Evolutionary conservation across 1,284 basidiomycete species (phyloP).

Genomic region (Waitea zeae): DNA sequence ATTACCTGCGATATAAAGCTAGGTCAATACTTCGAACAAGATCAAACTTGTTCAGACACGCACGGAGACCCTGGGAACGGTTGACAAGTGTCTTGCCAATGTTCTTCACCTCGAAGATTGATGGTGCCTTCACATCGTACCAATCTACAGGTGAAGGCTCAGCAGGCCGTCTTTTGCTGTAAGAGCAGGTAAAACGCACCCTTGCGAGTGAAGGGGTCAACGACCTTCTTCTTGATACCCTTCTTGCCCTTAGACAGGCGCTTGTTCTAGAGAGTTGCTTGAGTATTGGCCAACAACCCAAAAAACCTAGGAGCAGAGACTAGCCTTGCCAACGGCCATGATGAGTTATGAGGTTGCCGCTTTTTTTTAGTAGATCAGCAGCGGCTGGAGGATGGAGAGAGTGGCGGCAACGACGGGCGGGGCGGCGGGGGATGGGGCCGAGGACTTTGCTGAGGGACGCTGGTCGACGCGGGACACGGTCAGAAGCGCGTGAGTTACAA

Average conservation of each 20-base stretch:
- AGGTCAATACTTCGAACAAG: conserved; percentile 1
- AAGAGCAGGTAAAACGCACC: conserved; percentile 27
- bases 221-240: conserved; percentile 99
- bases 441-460: conserved; percentile 5
- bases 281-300: conserved; percentile 3
- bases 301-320: conserved; percentile 8
- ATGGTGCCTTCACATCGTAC: conserved; percentile 99
- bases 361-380: too few relatives aligned
- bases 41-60: too few relatives aligned
- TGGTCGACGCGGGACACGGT: too few relatives aligned
- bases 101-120: conserved; percentile 94
- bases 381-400: too few relatives aligned
- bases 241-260: conserved; percentile 99
- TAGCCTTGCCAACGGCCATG: conserved; percentile 89
- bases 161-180: conserved; percentile 2
- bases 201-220: conserved; percentile 99
- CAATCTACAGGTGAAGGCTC: conserved; percentile 83
- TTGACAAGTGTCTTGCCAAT: conserved; percentile 99
- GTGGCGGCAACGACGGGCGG: too few relatives aligned
- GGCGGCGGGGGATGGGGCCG: conserved; percentile 25
- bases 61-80: conserved; percentile 94
- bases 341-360: conserved; percentile 19
- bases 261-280: conserved; percentile 60
- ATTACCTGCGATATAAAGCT: conserved; percentile 52
- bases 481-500: too few relatives aligned